Evolutionary conservation across 2,329 filamentous ascomycete species (phyloP).

Genomic region (Podosphaera fusca): DNA sequence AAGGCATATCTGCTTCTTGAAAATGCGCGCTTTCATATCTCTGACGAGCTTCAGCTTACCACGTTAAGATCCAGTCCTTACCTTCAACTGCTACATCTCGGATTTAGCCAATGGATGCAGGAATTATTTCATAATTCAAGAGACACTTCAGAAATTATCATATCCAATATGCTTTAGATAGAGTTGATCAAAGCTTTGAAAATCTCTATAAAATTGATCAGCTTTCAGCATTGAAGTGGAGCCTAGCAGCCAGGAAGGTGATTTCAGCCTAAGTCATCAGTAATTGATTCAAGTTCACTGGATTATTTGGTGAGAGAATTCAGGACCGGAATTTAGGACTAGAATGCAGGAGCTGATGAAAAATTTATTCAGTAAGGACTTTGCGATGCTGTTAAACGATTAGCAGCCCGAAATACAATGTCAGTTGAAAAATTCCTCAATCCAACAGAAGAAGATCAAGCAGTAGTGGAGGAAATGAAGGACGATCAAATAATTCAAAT

Average conservation of each 20-base stretch:
- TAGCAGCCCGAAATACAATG: not conserved
- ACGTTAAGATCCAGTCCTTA: not conserved
- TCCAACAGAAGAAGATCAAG: not conserved
- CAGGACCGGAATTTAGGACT: too few relatives aligned
- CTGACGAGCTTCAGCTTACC: not conserved
- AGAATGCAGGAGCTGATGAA: conserved; percentile 23
- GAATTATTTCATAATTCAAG: not conserved
- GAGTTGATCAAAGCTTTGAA: too few relatives aligned
- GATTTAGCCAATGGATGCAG: not conserved
- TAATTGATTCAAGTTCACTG: too few relatives aligned
- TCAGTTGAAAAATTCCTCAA: not conserved
- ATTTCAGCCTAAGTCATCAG: too few relatives aligned
- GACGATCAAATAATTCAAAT: not conserved
- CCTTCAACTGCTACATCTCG: not conserved
- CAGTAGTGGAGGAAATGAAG: not conserved
- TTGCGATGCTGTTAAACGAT: not conserved
- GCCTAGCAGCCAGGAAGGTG: too few relatives aligned
- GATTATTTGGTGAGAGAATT: too few relatives aligned
- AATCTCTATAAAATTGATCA: too few relatives aligned
- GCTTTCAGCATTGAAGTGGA: not conserved
- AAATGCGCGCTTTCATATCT: not conserved
- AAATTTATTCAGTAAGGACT: conserved; percentile 9
- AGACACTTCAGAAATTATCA: too few relatives aligned
- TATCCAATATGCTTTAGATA: too few relatives aligned
- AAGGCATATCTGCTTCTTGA: not conserved